Evolutionary conservation across 2,329 filamentous ascomycete species (phyloP), one percentile per base, ranked within the genome.

Genomic region (Paecilomyces dactylethromorphus): DNA sequence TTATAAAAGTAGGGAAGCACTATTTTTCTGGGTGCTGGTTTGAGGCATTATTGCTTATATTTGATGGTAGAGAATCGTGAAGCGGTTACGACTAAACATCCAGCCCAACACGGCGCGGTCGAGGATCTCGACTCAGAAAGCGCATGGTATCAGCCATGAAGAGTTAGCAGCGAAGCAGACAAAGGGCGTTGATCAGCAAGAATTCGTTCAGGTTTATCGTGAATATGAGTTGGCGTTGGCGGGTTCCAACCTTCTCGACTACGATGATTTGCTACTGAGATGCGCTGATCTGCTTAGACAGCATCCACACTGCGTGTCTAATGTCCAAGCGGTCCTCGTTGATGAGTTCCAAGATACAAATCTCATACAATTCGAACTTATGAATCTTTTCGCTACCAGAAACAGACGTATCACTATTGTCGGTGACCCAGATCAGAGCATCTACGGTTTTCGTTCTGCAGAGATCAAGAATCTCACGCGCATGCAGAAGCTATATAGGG

Each of bases 291-390:
- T 99, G 11, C 81, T 99, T 21, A 83, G 82, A 60, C 78, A 81
- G 21, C 84, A 90, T 64, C 91, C 92, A 0, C 80, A 84, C 13
- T 97, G 92, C 67, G 92, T 97, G 2, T 87, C 87, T 13, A 97
- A 96, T 65, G 87, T 99, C 18, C 87, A 97, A 72, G 86, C 91
- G 0, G 92, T 97, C 6, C 81, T 99, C 53, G 95, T 99, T 62
- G 93, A 99, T 71, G 93, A 99, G 70, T 99, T 97, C 63, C 93
- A 99, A 74, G 93, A 99, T 75, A 97, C 93, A 7, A 99, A 97
- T 70, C 84, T 91, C 21, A 87, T 97, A 3, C 93, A 99, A 73
- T 97, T 96, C 68, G 91, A 97, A 65, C 79, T 99, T 50, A 97
- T 97, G 92, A 88, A 84, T 62, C 81, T 96, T 0, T 87, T 99